Evolutionary conservation across 441 rosid species (phyloP), one percentile per base, ranked within the genome.

Genomic region (Cnidoscolus chayamansa): DNA sequence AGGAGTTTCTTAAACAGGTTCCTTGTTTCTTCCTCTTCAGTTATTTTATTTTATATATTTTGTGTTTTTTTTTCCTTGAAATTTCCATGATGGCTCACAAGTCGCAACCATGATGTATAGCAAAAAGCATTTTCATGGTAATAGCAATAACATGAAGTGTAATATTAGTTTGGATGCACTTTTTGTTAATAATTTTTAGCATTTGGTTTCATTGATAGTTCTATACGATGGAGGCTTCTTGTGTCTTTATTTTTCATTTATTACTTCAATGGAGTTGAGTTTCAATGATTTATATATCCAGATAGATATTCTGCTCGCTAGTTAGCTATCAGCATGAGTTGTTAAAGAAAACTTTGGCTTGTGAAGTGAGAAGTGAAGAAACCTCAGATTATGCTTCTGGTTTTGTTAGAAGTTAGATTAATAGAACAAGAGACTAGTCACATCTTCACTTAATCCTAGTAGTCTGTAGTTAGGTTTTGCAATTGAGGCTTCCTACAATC

Each of bases 1-100:
- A 88, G 43, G 99, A 94, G 84, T 92, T 94, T 83, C 98, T 94
- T 80, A 92, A 85, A 67, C 97, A 86, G 96, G 98, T 92, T 68
- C 45, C 12, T 40, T 69, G 17, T 35, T 56, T 10, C 0, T 20
- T 67, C 6, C 58, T 6, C 7, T 11, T 25, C 15, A 2, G 16
- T 3, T 40, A 40, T 40, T 10, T 25, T 20, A 10, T 25, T 30
- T 40, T 56, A 58, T 37, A 49, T 31, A 3, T 40, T 32, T n/a
- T 4, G 8, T 37, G 40, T 1, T 51, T 63, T 48, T 15, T 71
- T 25, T 40, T 9, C 40, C 15, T 49, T 7, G 16, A 40, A 19
- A 35, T 45, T 30, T 30, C 63, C 35, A 25, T 25, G 15, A 45
- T 25, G 47, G 10, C 13, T 56, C 20, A 19, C 45, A 40, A 5